These are phyloP conservation scores for Ogataea neopini DNA, from an alignment of 805 yeast species.

Conservation along the genomic window DNA sequence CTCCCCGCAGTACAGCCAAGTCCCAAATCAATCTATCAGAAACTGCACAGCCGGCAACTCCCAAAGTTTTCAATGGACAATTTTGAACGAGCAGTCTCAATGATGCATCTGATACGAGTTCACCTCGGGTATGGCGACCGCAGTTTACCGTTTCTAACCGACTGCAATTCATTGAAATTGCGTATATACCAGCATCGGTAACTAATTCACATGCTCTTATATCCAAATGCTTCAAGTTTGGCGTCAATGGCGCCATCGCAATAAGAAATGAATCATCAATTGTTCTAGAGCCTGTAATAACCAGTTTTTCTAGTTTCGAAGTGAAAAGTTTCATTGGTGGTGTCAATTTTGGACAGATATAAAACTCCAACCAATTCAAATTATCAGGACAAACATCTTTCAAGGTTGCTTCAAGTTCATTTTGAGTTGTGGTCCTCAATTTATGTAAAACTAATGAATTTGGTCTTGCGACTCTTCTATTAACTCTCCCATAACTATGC, in stretches of 20 bases:
- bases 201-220: conserved; percentile 81
- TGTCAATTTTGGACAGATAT: conserved; percentile 72
- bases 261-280: conserved; percentile 62
- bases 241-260: conserved; percentile 53
- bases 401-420: conserved; percentile 51
- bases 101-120: conserved; percentile 69
- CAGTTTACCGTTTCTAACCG: conserved; percentile 63
- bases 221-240: conserved; percentile 65
- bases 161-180: conserved; percentile 62
- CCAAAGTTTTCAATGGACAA: conserved; percentile 67
- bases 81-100: conserved; percentile 56
- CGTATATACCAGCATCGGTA: conserved; percentile 71
- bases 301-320: conserved; percentile 44
- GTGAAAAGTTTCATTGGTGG: conserved; percentile 54
- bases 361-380: conserved; percentile 72
- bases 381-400: conserved; percentile 43
- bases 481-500: conserved; percentile 15
- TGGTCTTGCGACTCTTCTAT: conserved; percentile 15
- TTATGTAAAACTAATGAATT: conserved; percentile 67
- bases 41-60: conserved; percentile 85
- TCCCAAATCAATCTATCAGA: conserved; percentile 83
- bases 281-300: conserved; percentile 69
- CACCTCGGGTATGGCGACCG: conserved; percentile 74
- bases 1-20: conserved; percentile 52
- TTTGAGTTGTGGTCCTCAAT: conserved; percentile 51